Conservation (phyloP, 176 grass and related monocot genomes). For the Carex kokanica region DNA sequence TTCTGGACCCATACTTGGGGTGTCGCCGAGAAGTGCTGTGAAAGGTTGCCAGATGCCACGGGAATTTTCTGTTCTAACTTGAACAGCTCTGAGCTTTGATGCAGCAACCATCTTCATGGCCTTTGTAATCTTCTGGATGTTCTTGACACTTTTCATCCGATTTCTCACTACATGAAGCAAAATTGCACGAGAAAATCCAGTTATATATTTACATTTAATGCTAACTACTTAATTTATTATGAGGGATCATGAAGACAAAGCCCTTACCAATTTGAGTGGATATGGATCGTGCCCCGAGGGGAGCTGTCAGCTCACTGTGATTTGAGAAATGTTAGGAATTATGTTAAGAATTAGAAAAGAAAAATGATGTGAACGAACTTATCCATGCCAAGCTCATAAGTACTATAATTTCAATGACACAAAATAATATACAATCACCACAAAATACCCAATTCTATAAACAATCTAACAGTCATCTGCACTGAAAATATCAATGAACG, state of each 20-base stretch:
- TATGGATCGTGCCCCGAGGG: constrained; percentile 50
- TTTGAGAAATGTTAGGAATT: constrained; percentile 15
- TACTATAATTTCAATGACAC: background rate
- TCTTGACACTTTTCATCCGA: constrained; percentile 96
- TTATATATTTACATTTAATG: background rate
- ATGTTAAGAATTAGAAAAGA: background rate
- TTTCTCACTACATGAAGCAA: constrained; percentile 58
- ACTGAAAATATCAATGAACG: background rate
- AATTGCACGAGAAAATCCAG: background rate
- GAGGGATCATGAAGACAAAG: background rate
- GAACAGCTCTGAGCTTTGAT: constrained; percentile 88
- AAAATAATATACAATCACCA: background rate
- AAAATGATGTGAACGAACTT: background rate
- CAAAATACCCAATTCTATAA: background rate
- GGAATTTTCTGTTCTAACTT: constrained; percentile 84
- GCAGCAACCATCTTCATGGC: constrained; percentile 99
- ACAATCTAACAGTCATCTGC: background rate
- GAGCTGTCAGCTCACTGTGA: constrained; percentile 48
- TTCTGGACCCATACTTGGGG: constrained; percentile 57
- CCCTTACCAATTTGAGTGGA: constrained; percentile 83
- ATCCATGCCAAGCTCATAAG: background rate
- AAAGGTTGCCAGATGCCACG: constrained; percentile 94
- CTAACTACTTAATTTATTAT: background rate
- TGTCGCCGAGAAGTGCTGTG: constrained; percentile 84
- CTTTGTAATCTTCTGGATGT: constrained; percentile 98